A percentile compares a stretch with the other conserved stretches of the same genome.
Conservation (phyloP, 208 protist species). For the Leishmania amazonensis region DNA sequence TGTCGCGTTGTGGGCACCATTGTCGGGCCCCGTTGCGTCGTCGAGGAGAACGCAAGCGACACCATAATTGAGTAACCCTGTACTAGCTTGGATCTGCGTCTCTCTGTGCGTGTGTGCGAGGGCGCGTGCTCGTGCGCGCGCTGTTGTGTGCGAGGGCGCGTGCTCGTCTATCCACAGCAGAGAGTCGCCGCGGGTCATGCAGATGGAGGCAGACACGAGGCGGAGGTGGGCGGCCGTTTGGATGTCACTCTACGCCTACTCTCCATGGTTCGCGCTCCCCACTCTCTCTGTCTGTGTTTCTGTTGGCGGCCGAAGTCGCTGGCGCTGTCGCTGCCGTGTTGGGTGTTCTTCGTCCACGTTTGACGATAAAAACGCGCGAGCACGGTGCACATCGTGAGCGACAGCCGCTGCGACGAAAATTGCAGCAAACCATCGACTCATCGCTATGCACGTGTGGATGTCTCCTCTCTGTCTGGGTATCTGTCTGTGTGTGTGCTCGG, state of each 20-base stretch:
- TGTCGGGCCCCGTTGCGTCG: conserved; percentile 58
- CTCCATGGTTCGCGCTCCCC: neutral
- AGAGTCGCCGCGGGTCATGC: neutral
- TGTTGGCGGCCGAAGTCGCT: neutral
- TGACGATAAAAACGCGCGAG: neutral
- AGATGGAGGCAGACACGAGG: neutral
- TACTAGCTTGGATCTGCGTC: neutral
- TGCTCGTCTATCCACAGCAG: neutral
- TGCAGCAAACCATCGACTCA: neutral
- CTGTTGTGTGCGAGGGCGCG: neutral
- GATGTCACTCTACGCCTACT: neutral
- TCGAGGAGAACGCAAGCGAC: conserved; percentile 57
- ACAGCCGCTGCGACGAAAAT: too few species aligned
- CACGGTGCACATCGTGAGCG: neutral
- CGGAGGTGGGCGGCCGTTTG: neutral
- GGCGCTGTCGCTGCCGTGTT: neutral
- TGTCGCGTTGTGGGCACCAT: conserved; percentile 47
- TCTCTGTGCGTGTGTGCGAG: neutral
- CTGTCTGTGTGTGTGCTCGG: neutral
- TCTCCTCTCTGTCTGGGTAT: neutral
- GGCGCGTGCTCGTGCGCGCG: neutral
- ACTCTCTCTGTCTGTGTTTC: neutral
- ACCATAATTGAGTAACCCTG: conserved; percentile 36
- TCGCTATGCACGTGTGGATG: neutral
- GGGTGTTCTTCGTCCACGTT: neutral